These are phyloP conservation scores for Aspergillus coremiiformis DNA, from an alignment of 495 filamentous ascomycete genomes.

Conservation along the genomic window DNA sequence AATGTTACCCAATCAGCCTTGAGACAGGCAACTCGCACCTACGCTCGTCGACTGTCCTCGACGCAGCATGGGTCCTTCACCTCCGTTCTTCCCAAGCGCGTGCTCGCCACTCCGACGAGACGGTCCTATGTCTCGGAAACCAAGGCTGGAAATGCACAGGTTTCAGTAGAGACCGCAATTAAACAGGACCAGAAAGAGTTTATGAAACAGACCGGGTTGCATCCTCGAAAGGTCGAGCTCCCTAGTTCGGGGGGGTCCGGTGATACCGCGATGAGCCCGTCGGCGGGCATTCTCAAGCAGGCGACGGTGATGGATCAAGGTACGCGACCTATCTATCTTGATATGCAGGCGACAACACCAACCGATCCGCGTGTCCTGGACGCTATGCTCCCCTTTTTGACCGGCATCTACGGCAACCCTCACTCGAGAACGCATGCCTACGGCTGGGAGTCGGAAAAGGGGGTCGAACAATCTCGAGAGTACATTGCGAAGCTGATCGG, in stretches of 20 bases:
- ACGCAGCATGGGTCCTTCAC: constrained; percentile 35
- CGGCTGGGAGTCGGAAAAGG: constrained; percentile 96
- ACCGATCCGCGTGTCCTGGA: constrained; percentile 90
- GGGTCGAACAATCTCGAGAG: constrained; percentile 75
- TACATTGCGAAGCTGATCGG: constrained; percentile 83
- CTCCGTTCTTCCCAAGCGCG: constrained; percentile 38
- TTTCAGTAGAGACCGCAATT: constrained; percentile 75
- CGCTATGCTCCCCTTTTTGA: constrained; percentile 92
- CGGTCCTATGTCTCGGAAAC: constrained; percentile 81
- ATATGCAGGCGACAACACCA: constrained; percentile 98
- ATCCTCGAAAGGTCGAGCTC: constrained; percentile 45
- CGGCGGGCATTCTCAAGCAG: constrained; percentile 83
- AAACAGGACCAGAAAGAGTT: constrained; percentile 77
- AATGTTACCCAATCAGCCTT: constrained; percentile 61
- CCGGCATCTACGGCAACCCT: constrained; percentile 92
- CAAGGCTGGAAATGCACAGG: constrained; percentile 70
- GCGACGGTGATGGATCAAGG: constrained; percentile 92
- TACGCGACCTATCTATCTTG: constrained; percentile 89
- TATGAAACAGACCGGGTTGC: constrained; percentile 59
- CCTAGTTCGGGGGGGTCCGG: constrained; percentile 52
- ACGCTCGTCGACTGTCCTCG: constrained; percentile 46
- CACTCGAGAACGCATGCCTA: constrained; percentile 97
- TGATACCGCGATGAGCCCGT: constrained; percentile 69
- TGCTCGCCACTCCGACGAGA: constrained; percentile 28
- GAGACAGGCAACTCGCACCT: constrained; percentile 71